Percentiles rank a stretch among this genome's conserved stretches.
These are phyloP conservation scores for Suillus subluteus DNA, from an alignment of 768 basidiomycete genomes.

Conservation along the genomic window DNA sequence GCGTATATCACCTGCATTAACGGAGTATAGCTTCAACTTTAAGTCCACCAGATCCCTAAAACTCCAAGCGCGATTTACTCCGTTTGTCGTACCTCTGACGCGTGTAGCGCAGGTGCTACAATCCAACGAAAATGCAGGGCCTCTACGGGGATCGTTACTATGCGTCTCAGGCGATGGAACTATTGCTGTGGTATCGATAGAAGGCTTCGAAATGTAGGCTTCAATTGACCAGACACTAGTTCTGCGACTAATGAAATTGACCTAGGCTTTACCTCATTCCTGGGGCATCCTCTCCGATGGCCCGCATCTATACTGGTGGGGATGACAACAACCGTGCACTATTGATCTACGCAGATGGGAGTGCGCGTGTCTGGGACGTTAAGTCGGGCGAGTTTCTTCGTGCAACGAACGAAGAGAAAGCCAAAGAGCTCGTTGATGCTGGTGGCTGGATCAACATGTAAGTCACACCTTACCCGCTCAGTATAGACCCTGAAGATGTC, in stretches of 20 bases:
- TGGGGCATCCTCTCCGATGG: constrained; percentile 71
- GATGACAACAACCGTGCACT: constrained; percentile 62
- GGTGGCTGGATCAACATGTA: constrained; percentile 81
- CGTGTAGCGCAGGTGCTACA: constrained; percentile 57
- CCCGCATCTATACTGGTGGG: constrained; percentile 59
- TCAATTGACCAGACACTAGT: not conserved
- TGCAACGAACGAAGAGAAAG: constrained; percentile 77
- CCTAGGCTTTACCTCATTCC: constrained; percentile 80
- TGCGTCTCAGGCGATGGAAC: constrained; percentile 82
- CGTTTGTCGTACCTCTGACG: constrained; percentile 69
- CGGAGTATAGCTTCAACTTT: constrained; percentile 4
- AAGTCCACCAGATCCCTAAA: constrained; percentile 54
- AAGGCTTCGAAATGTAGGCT: constrained; percentile 78
- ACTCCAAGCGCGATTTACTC: constrained; percentile 69
- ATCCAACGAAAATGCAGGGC: constrained; percentile 51
- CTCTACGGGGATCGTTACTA: constrained; percentile 67
- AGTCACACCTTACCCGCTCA: constrained; percentile 13
- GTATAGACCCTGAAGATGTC: not conserved
- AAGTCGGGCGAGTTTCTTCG: constrained; percentile 84
- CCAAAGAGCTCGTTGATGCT: constrained; percentile 69
- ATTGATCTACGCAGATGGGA: constrained; percentile 73
- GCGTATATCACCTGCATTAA: constrained; percentile 23
- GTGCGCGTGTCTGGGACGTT: constrained; percentile 87
- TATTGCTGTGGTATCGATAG: constrained; percentile 75
- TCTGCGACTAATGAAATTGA: not conserved